Evolutionary conservation across 371 early-diverging fungal species (phyloP), one percentile per base, ranked within the genome.

Genomic region (Lichtheimia corymbifera): DNA sequence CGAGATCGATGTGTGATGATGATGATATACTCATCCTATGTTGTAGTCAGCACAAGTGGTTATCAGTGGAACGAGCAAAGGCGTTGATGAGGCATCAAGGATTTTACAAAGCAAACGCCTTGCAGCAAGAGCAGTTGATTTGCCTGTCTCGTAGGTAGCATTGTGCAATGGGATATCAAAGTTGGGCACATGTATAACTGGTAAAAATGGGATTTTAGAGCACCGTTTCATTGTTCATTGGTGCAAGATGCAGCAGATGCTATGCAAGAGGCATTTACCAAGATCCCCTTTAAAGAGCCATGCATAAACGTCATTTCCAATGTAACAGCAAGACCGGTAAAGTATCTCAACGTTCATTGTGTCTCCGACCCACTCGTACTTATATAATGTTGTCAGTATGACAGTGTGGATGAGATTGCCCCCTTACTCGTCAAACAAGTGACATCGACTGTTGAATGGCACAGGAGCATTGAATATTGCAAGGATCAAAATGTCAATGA

Each of bases 171-270:
- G 17, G 24, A 17, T 4, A 41, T 41, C 25, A 24, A 15, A 27
- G 22, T 15, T 22, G 2, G 7, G 20, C 52, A 44, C 18, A 25
- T 28, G 27, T 13, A 44, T 2, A 35, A 55, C 18, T 30, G n/a
- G 20, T 35, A 12, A 22, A 22, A 22, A 22, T 22, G 3, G 3
- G 18, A 17, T 35, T 14, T 56, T 67, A 87, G 86, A 2, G 98
- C 96, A 11, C 98, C 97, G 2, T 97, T 97, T 67, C 98, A 97
- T 74, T 95, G 96, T 70, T 80, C 82, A 18, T 71, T 97, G 55
- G 93, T 97, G 94, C 72, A 80, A 41, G 91, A 93, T 14, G 97
- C 97, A 3, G 90, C 91, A 0, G 83, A 85, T 41, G 83, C 67
- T 11, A 88, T 97, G 87, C 79, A 78, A 50, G 77, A 83, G 14